Percentiles rank a stretch among this genome's conserved stretches.
phyloP scores from a whole-genome alignment of 192 early-diverging fungal species.

The Chytriomyces sp. region DNA sequence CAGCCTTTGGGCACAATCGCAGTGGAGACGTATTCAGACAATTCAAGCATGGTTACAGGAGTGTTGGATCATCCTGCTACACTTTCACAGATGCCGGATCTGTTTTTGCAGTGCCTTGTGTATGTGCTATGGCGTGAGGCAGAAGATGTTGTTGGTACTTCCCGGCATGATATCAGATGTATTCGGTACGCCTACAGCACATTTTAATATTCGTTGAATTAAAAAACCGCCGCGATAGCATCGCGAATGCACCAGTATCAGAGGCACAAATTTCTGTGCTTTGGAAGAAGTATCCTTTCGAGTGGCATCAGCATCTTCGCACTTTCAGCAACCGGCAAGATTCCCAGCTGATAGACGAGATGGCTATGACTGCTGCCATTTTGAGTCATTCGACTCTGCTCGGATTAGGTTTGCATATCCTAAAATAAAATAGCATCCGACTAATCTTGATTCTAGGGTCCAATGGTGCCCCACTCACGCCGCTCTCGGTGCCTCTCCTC shows the following conservation, averaged over 20 bases:
- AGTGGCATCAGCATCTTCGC: constrained; percentile 10
- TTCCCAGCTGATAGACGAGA: constrained; percentile 1
- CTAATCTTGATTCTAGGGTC: no score
- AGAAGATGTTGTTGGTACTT: background rate
- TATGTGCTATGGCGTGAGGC: constrained; percentile 36
- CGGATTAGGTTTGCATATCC: background rate
- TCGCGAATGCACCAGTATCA: background rate
- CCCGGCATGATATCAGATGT: background rate
- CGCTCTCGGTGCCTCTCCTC: background rate
- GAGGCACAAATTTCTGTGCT: background rate
- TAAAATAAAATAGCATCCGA: background rate
- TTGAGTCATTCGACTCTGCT: constrained; percentile 2
- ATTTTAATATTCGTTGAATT: background rate
- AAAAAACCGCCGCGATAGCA: background rate
- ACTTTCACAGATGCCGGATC: constrained; percentile 24
- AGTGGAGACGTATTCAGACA: constrained; percentile 35
- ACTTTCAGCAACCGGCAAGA: background rate
- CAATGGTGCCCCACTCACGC: background rate
- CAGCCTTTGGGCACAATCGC: constrained; percentile 35
- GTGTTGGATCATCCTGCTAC: constrained; percentile 38
- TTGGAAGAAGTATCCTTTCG: constrained; percentile 7
- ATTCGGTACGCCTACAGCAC: background rate
- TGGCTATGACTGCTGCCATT: background rate
- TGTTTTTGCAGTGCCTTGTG: constrained; percentile 39
- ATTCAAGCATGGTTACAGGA: constrained; percentile 37